phyloP scores from a whole-genome alignment of 306 rosid genomes.

The Albizia julibrissin region DNA sequence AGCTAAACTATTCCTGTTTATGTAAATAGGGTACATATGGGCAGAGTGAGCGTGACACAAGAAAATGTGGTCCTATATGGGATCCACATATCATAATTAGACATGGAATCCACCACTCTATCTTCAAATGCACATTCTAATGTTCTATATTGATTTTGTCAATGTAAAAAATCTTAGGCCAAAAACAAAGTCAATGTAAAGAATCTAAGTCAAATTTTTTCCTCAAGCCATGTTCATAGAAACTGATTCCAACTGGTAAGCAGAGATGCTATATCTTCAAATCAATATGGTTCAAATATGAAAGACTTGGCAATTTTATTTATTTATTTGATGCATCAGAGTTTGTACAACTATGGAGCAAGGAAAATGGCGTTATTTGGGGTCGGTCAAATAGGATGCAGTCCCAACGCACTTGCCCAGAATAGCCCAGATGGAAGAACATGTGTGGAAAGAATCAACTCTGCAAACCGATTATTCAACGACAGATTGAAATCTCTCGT shows the following conservation, averaged over 20 bases:
- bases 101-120: neutral
- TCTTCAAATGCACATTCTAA: neutral
- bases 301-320: neutral
- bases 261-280: neutral
- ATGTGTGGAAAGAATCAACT: slow-evolving; percentile 68
- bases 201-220: too few species aligned
- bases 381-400: slow-evolving; percentile 87
- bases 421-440: slow-evolving; percentile 74
- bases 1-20: neutral
- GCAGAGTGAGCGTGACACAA: neutral
- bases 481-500: slow-evolving; percentile 58
- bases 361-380: slow-evolving; percentile 85
- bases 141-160: neutral
- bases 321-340: slow-evolving; percentile 46
- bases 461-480: slow-evolving; percentile 79
- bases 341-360: slow-evolving; percentile 75
- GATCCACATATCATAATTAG: neutral
- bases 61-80: neutral
- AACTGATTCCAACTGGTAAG: neutral
- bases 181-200: too few species aligned
- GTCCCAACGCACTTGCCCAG: slow-evolving; percentile 76
- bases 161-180: too few species aligned
- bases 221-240: neutral
- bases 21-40: neutral
- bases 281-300: neutral